Base-by-base conservation (phyloP, 2,329 filamentous ascomycete species). In the Neoascochyta sp. region DNA sequence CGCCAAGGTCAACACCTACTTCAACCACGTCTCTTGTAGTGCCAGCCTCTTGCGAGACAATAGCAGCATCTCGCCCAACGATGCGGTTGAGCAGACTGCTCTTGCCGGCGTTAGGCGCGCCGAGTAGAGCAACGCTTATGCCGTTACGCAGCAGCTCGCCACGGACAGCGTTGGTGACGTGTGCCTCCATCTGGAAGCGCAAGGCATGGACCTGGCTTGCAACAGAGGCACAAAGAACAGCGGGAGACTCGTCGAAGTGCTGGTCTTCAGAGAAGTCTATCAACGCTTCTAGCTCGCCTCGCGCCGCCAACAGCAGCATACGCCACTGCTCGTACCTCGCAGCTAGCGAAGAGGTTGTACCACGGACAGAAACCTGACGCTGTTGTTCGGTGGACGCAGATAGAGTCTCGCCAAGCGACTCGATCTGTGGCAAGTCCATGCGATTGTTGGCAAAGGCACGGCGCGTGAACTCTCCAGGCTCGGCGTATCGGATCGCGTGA, bases 201-300 rank as follows among this genome's bases (percentile, higher is more conserved):
- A 96, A 75, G 1, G 54, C 60, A 1, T 61, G 55, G 3, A 94
- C 76, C 52, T 88, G 79, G 0, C 45, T 47, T 2, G 78, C 74
- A 16, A 95, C 85, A 27, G 80, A 86, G 1, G 56, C 60, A 24
- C 93, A 73, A 13, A 96, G 70, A 32, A 84, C 75, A 0, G 73
- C 66, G 1, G 87, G 84, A 3, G 86, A 82, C 62, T 95, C 88
- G 47, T 96, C 89, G 53, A 98, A 94, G 66, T 96, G 86, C 64
- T 98, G 90, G 53, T 96, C 92, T 60, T 98, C 92, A 1, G 86
- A 84, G 59, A 98, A 98, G 63, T 98, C 92, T 40, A 98, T 96
- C 46, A 98, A 67, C 0, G 92, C 92, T 64, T 98, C 92, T 21
- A 98, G 73, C 65, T 96, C 89, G 7, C 87, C 92, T 2, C 92